These are phyloP conservation scores for Penicillium sp. DNA, from an alignment of 2,329 filamentous ascomycete genomes.

Conservation along the genomic window DNA sequence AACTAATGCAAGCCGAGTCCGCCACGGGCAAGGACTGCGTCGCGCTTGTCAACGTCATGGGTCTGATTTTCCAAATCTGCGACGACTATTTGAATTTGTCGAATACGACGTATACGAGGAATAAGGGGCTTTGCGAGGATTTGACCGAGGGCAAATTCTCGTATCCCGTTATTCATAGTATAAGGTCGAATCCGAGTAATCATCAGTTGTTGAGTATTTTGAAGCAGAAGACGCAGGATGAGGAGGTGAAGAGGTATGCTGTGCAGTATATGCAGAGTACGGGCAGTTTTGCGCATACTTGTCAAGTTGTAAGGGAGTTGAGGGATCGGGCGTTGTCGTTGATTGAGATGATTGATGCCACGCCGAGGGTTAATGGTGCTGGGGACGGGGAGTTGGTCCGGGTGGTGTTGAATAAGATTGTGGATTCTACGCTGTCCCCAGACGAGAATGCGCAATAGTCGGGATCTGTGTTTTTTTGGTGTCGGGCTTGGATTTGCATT, in stretches of 20 bases:
- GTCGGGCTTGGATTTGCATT: background rate
- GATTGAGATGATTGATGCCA: conserved; percentile 68
- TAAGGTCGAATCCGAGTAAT: conserved; percentile 66
- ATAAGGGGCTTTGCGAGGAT: conserved; percentile 95
- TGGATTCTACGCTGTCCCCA: conserved; percentile 42
- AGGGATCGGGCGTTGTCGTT: conserved; percentile 67
- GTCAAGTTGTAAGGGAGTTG: conserved; percentile 68
- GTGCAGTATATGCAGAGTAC: conserved; percentile 88
- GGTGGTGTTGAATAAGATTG: conserved; percentile 73
- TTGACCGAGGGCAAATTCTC: conserved; percentile 97
- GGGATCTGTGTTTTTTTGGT: background rate
- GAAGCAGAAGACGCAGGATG: conserved; percentile 84
- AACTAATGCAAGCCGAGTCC: conserved; percentile 55
- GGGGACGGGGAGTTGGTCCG: conserved; percentile 65
- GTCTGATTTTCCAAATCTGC: conserved; percentile 55
- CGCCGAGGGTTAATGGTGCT: conserved; percentile 49
- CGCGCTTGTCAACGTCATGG: conserved; percentile 70
- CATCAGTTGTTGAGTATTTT: conserved; percentile 87
- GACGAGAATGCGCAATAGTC: conserved; percentile 24
- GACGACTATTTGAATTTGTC: conserved; percentile 89
- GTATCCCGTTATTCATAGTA: conserved; percentile 93
- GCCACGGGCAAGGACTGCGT: conserved; percentile 50
- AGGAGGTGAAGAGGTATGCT: conserved; percentile 89
- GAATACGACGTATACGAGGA: conserved; percentile 73
- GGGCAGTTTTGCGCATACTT: conserved; percentile 87